Evolutionary conservation across 345 rosid species (phyloP), one percentile per base, ranked within the genome.

Genomic region (Abelmoschus esculentus): DNA sequence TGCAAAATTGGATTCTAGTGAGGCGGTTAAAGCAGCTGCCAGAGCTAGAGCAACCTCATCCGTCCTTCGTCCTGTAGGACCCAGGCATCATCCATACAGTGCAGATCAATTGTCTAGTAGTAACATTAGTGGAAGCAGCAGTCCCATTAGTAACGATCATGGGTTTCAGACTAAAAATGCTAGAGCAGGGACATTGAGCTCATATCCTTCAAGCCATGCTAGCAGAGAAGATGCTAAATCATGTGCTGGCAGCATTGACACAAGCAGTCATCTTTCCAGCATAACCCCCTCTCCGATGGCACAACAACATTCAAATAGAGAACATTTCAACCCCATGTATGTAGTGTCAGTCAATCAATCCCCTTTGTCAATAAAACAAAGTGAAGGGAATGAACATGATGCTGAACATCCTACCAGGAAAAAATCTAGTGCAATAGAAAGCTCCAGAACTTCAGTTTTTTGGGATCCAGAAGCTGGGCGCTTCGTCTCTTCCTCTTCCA

Each of bases 391-490:
- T 14, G 80, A 52, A 59, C 74, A 78, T 69, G 76, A 17, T 18
- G 75, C 80, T 5, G 78, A 32, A 29, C 32, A 61, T 74, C 84
- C 84, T 13, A n/a, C 31, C 44, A 75, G 90, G 77, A 82, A 78
- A 64, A 80, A 80, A 71, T n/a, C 47, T 5, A 73, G 81, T 40
- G 44, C 69, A 18, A 46, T 72, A 50, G 88, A 84, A 74, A 83
- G 61, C 72, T 56, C 75, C 7, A 83, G 84, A 73, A 81, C 77
- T 67, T 82, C 90, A 7, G 93, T 93, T 5, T 81, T 85, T 67
- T 90, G 98, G 98, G 93, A 93, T 80, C 93, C 80, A 55, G 92
- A 89, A 78, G 97, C 97, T 2, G 93, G 92, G 62, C 86, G 92
- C 66, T 93, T 89, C 12, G 87, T 89, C 31, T 85, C 93, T 29